These are phyloP conservation scores for Gracilaria domingensis DNA, from an alignment of 23 red algal genomes.

Conservation along the genomic window DNA sequence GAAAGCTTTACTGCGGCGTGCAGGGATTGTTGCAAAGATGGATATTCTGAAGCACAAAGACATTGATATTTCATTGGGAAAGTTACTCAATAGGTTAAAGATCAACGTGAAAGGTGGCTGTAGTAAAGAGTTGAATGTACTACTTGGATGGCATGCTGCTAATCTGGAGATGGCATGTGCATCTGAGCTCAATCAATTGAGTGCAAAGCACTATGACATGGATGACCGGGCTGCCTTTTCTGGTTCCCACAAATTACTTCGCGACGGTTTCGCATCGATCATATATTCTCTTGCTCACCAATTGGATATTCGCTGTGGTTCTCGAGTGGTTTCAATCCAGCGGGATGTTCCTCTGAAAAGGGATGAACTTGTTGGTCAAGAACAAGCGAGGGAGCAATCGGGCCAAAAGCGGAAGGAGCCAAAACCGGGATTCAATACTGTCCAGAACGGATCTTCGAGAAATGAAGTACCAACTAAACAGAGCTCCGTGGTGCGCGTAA, in stretches of 20 bases:
- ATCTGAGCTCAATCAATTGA: slow-evolving; percentile 75
- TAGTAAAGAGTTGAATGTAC: slow-evolving; percentile 37
- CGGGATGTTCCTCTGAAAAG: slow-evolving; percentile 65
- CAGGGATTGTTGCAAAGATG: slow-evolving; percentile 45
- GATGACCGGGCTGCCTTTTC: slow-evolving; percentile 84
- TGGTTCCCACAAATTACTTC: slow-evolving; percentile 79
- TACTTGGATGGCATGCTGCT: slow-evolving; percentile 82
- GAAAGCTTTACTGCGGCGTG: slow-evolving; percentile 54
- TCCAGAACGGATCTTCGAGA: background rate
- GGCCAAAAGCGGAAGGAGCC: background rate
- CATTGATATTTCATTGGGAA: slow-evolving; percentile 65
- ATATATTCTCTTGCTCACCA: slow-evolving; percentile 76
- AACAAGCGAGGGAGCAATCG: background rate
- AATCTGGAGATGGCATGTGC: slow-evolving; percentile 94
- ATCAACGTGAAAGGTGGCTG: slow-evolving; percentile 46
- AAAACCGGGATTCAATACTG: too few species aligned
- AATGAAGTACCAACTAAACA: background rate
- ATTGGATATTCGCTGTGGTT: slow-evolving; percentile 65
- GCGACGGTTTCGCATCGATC: slow-evolving; percentile 77
- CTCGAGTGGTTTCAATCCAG: slow-evolving; percentile 60
- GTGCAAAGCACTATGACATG: slow-evolving; percentile 90
- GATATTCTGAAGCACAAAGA: slow-evolving; percentile 21
- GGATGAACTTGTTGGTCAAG: background rate
- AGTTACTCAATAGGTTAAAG: slow-evolving; percentile 58
- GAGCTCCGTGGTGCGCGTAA: slow-evolving; percentile 64